Conservation (phyloP, 805 yeast species). For the Scheffersomyces coipomensis region DNA sequence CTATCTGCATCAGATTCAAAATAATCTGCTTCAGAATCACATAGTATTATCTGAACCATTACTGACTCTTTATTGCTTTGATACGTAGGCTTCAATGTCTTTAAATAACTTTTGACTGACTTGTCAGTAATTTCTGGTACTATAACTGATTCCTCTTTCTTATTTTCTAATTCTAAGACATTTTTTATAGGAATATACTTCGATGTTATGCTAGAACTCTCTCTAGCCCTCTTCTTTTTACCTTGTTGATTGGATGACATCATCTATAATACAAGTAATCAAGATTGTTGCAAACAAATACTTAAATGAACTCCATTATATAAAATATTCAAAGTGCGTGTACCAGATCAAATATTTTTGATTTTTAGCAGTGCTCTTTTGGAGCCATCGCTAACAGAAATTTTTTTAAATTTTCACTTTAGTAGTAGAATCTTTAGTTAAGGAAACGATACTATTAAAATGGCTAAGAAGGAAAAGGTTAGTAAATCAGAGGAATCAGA, state of each 20-base stretch:
- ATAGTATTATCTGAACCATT: conserved; percentile 11
- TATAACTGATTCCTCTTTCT: not conserved
- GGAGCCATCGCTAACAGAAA: not conserved
- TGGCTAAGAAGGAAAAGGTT: conserved; percentile 49
- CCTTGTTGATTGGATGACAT: not conserved
- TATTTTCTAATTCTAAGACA: not conserved
- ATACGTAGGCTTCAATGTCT: too few relatives aligned
- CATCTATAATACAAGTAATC: too few relatives aligned
- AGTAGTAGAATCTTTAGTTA: not conserved
- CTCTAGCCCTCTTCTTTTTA: not conserved
- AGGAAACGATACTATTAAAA: conserved; percentile 8
- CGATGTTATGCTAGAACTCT: too few relatives aligned
- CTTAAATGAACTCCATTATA: too few relatives aligned
- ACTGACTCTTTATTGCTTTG: not conserved
- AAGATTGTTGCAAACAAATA: too few relatives aligned
- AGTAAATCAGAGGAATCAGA: conserved; percentile 40
- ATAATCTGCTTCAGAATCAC: conserved; percentile 23
- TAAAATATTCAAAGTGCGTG: too few relatives aligned
- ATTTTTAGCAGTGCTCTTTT: not conserved
- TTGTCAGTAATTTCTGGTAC: too few relatives aligned
- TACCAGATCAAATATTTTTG: too few relatives aligned
- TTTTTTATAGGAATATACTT: not conserved
- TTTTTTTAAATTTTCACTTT: conserved; percentile 1
- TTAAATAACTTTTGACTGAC: too few relatives aligned
- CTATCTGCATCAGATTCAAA: conserved; percentile 16